Evolutionary conservation across 768 basidiomycete genomes (phyloP), one percentile per base, ranked within the genome.

Genomic region (Hygrophoropsis aurantiaca): DNA sequence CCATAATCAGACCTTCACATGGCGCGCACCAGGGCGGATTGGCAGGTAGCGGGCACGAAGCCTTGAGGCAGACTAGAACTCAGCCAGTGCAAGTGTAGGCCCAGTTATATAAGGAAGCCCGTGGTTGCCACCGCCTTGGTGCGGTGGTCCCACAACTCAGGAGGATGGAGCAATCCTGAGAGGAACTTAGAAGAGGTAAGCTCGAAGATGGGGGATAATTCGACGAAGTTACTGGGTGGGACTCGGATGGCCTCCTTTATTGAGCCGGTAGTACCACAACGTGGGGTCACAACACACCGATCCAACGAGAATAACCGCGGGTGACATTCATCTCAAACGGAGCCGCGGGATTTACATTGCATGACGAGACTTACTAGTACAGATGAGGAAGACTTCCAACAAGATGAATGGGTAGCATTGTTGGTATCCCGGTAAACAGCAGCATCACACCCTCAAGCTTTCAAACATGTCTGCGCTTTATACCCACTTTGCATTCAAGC

Each of bases 401-500:
- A 34, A 34, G 32, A 38, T 38, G 20, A 38, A 16, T 6, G 6
- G 7, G 36, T 6, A 38, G 20, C 36, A 38, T 16, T 21, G 36
- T 38, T 16, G 7, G 16, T 38, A 38, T 7, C 13, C 27, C 13
- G n/a, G 16, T n/a, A n/a, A 16, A 16, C 6, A 21, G 36, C 36
- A 38, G 16, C n/a, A 38, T 8, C 36, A 16, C 16, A 16, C 23
- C n/a, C 39, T 38, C 16, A 35, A 32, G 13, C 15, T 25, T 44
- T 50, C 44, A 67, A 48, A 50, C 33, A 46, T 80, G 75, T 46
- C 89, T 75, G 38, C 83, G 78, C 63, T 75, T 82, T 58, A 93
- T 77, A 19, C 90, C 88, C 36, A 93, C 83, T 44, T 62, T 69
- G 58, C 90, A 92, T 16, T 67, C 71, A 24, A 87, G 65, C 0